Percentiles rank a stretch among this genome's conserved stretches.
Evolutionary conservation across 2,329 filamentous ascomycete species (phyloP).

Genomic region (Lachnellula cervina): DNA sequence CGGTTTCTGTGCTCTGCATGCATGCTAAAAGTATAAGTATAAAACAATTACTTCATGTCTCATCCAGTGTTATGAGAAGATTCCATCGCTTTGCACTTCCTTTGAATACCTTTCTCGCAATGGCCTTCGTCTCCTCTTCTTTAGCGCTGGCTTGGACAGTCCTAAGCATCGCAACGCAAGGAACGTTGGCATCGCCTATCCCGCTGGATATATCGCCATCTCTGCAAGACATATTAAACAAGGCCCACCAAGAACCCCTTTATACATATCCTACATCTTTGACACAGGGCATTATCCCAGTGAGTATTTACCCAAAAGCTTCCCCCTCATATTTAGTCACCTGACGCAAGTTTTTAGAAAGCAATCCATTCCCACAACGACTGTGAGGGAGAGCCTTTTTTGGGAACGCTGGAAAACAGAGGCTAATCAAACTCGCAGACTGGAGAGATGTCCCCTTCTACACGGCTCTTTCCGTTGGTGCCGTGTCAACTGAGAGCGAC

Average conservation of each 20-base stretch:
- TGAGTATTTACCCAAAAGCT: slow-evolving; percentile 38
- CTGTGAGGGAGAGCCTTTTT: slow-evolving; percentile 39
- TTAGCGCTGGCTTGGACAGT: slow-evolving; percentile 11
- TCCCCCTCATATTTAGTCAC: neutral
- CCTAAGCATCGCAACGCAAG: neutral
- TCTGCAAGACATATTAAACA: slow-evolving; percentile 51
- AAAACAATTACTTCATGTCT: neutral
- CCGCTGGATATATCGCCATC: slow-evolving; percentile 38
- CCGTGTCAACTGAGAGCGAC: slow-evolving; percentile 24
- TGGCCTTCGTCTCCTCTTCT: slow-evolving; percentile 14
- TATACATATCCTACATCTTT: slow-evolving; percentile 59
- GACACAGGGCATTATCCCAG: slow-evolving; percentile 54
- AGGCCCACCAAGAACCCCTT: slow-evolving; percentile 46
- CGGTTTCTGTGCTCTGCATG: no score
- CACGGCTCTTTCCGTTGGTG: slow-evolving; percentile 22
- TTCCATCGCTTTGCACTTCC: neutral
- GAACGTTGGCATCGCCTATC: neutral
- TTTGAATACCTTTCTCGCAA: slow-evolving; percentile 4
- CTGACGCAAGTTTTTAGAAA: slow-evolving; percentile 35
- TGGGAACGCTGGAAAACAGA: slow-evolving; percentile 37
- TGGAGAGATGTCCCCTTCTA: slow-evolving; percentile 29
- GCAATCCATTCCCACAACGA: slow-evolving; percentile 55
- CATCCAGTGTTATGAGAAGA: neutral
- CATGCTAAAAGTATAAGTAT: no score
- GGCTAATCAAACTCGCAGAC: slow-evolving; percentile 45